Evolutionary conservation across 2,329 filamentous ascomycete species (phyloP), one percentile per base, ranked within the genome.

Genomic region (Geosmithia morbida): DNA sequence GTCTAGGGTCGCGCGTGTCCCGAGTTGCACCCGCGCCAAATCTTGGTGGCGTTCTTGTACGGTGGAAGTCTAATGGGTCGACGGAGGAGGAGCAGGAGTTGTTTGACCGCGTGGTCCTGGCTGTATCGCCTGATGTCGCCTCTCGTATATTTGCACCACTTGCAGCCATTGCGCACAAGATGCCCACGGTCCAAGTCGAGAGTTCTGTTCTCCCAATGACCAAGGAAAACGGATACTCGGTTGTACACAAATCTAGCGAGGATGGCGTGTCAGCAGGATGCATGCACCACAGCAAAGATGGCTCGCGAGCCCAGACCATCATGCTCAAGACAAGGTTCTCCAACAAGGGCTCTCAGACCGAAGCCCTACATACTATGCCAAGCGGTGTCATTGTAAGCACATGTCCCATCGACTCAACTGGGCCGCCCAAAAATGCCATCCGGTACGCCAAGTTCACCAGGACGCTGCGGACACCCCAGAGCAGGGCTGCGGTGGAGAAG

Each of bases 51-150:
- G 58, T 67, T 5, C 52, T 50, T 10, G 49, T 71, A 6, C 52
- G 54, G 2, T 71, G 67, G 68, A 53, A 55, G 53, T 50, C 53
- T 7, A 50, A 54, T 13, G 48, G 42, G 16, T 18, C 46, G 1
- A 50, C 45, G 4, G 14, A 48, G 16, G 13, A 53, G 18, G 29
- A 33, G n/a, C 53, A 61, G 20, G 63, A 69, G 17, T 46, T 53
- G 0, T 77, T 77, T 46, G 73, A 78, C 46, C 63, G 62, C 2
- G 72, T 76, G 1, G 59, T 79, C 20, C 59, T 79, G 1, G 74
- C 73, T 0, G 71, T 79, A 1, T 69, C 74, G 0, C 75, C 76
- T 1, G 67, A 76, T 51, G 66, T 75, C 3, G 71, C 70, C 0
- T 68, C 64, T 5, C 57, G 57, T 6, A 63, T 79, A 13, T 79